Conservation (phyloP, 352 stramenopile genomes). For the Phytophthora tubulina region DNA sequence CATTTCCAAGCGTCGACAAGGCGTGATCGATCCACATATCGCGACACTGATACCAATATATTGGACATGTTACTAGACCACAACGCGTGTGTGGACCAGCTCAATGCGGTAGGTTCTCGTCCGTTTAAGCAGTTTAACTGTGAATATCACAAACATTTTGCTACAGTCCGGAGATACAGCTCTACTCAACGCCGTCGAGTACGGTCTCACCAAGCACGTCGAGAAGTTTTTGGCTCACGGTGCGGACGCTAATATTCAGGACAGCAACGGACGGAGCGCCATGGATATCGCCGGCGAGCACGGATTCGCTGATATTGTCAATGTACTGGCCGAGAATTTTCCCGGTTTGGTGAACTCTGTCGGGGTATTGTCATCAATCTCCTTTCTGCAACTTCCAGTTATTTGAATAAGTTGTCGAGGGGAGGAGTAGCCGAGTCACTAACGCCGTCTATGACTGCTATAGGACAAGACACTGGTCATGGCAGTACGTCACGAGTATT, state of each 20-base stretch:
- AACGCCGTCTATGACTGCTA: too few species aligned
- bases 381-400: too few species aligned
- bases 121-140: too few species aligned
- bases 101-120: constrained; percentile 32
- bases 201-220: constrained; percentile 60
- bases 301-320: constrained; percentile 52
- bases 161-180: constrained; percentile 42
- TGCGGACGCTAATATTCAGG: constrained; percentile 36
- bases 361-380: background rate
- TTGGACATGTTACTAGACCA: constrained; percentile 49
- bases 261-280: constrained; percentile 41
- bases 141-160: background rate
- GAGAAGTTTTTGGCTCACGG: constrained; percentile 50
- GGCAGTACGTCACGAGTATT: constrained; percentile 30
- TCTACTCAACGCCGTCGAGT: constrained; percentile 50
- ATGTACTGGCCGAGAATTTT: constrained; percentile 39
- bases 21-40: constrained; percentile 47
- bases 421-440: too few species aligned
- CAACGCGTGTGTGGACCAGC: constrained; percentile 43
- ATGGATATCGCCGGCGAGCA: constrained; percentile 56
- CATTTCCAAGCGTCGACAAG: constrained; percentile 40
- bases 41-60: constrained; percentile 52
- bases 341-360: constrained; percentile 27
- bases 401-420: too few species aligned
- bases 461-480: constrained; percentile 32